Evolutionary conservation across 106 monocot genomes (phyloP).

Genomic region (Acorus calamus): DNA sequence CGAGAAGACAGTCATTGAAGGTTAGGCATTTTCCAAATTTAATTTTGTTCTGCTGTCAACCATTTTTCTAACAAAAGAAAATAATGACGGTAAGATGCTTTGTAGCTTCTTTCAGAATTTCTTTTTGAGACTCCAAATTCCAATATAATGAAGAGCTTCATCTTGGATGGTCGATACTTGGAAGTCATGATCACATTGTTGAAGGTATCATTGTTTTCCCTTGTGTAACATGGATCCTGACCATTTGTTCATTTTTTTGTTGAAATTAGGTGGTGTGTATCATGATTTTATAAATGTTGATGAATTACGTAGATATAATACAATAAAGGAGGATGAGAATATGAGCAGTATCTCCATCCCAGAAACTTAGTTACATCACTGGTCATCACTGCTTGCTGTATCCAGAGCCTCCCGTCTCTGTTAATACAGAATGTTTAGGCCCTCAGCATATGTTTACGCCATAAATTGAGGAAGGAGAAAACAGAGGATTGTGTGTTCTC

Average conservation of each 20-base stretch:
- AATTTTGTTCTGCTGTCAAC: background rate
- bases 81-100: slow-evolving; percentile 3
- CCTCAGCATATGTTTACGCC: too few relatives aligned
- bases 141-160: slow-evolving; percentile 91
- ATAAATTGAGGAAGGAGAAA: too few relatives aligned
- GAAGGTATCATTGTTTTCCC: slow-evolving; percentile 43
- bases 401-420: too few relatives aligned
- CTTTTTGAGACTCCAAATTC: slow-evolving; percentile 88
- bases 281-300: too few relatives aligned
- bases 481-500: too few relatives aligned
- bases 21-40: slow-evolving; percentile 23
- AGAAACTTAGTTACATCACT: too few relatives aligned
- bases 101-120: slow-evolving; percentile 92
- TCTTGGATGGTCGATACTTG: slow-evolving; percentile 63
- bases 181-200: slow-evolving; percentile 67
- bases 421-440: too few relatives aligned
- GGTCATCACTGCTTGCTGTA: too few relatives aligned
- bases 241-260: background rate
- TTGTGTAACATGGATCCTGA: background rate
- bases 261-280: too few relatives aligned
- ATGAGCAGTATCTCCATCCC: too few relatives aligned
- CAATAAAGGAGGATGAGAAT: too few relatives aligned
- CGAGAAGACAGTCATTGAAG: slow-evolving; percentile 95
- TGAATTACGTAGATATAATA: too few relatives aligned
- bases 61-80: slow-evolving; percentile 3